Evolutionary conservation across 257 asterid genomes (phyloP).

Genomic region (Salvia splendens): DNA sequence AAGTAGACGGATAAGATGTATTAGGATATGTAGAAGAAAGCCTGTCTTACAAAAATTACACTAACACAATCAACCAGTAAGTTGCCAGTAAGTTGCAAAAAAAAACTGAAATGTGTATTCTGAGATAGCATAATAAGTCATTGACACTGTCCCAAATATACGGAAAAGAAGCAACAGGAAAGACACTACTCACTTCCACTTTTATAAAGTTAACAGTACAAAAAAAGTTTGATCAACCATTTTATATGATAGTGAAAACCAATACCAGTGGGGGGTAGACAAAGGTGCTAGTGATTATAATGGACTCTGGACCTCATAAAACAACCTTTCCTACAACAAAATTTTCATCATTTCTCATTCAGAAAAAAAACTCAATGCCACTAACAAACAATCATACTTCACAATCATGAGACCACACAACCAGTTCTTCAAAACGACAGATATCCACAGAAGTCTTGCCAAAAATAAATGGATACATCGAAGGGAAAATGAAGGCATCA

Average conservation of each 20-base stretch:
- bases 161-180: slow-evolving; percentile 31
- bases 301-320: slow-evolving; percentile 56
- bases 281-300: slow-evolving; percentile 49
- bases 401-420: slow-evolving; percentile 35
- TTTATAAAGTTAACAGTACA: slow-evolving; percentile 32
- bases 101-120: neutral
- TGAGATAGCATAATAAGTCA: slow-evolving; percentile 14
- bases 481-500: slow-evolving; percentile 32
- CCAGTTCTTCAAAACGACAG: slow-evolving; percentile 37
- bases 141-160: slow-evolving; percentile 30
- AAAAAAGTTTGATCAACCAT: slow-evolving; percentile 29
- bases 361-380: slow-evolving; percentile 46
- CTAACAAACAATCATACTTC: slow-evolving; percentile 43
- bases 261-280: slow-evolving; percentile 42
- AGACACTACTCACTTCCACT: slow-evolving; percentile 37
- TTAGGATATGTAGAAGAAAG: neutral
- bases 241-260: slow-evolving; percentile 36
- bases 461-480: slow-evolving; percentile 21
- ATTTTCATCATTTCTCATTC: slow-evolving; percentile 47
- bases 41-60: neutral
- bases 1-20: neutral
- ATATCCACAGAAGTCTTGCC: slow-evolving; percentile 21
- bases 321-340: slow-evolving; percentile 52
- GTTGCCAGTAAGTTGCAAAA: neutral
- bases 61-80: neutral